These are phyloP conservation scores for Aspergillus affinis DNA, from an alignment of 495 filamentous ascomycete species.

Conservation along the genomic window DNA sequence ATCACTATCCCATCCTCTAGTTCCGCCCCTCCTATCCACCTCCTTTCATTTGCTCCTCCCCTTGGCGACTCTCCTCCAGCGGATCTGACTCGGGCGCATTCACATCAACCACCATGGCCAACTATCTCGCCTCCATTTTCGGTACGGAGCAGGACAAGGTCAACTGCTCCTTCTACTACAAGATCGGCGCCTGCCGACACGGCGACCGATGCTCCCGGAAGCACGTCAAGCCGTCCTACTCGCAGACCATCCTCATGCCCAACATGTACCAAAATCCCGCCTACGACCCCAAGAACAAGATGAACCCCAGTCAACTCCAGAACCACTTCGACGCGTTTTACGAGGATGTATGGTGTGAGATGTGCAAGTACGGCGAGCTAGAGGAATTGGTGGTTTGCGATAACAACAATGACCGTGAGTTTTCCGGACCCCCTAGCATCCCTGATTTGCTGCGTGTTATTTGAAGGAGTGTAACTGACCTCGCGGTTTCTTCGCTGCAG, in stretches of 20 bases:
- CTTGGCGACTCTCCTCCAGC: not conserved
- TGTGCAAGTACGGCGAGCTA: conserved; percentile 90
- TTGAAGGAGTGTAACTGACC: conserved; percentile 16
- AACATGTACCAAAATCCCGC: conserved; percentile 99
- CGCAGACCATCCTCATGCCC: conserved; percentile 93
- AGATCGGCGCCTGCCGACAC: conserved; percentile 97
- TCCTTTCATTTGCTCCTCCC: not conserved
- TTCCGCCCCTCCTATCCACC: not conserved
- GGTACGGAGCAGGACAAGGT: conserved; percentile 98
- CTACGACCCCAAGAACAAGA: conserved; percentile 94
- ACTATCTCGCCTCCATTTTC: conserved; percentile 99
- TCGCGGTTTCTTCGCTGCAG: conserved; percentile 48
- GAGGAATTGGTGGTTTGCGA: conserved; percentile 90
- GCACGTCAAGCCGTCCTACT: conserved; percentile 98
- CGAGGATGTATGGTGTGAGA: conserved; percentile 99
- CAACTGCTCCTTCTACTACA: conserved; percentile 87
- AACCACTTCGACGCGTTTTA: conserved; percentile 99
- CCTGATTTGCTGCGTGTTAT: not conserved
- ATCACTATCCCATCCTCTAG: not conserved
- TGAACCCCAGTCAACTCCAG: conserved; percentile 91
- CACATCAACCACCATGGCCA: conserved; percentile 60
- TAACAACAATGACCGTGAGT: conserved; percentile 94
- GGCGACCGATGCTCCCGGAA: conserved; percentile 97
- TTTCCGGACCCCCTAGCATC: not conserved
- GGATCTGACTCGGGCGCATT: conserved; percentile 9